Evolutionary conservation across 331 rosid genomes (phyloP), one percentile per base, ranked within the genome.

Genomic region (Acacia concinna): DNA sequence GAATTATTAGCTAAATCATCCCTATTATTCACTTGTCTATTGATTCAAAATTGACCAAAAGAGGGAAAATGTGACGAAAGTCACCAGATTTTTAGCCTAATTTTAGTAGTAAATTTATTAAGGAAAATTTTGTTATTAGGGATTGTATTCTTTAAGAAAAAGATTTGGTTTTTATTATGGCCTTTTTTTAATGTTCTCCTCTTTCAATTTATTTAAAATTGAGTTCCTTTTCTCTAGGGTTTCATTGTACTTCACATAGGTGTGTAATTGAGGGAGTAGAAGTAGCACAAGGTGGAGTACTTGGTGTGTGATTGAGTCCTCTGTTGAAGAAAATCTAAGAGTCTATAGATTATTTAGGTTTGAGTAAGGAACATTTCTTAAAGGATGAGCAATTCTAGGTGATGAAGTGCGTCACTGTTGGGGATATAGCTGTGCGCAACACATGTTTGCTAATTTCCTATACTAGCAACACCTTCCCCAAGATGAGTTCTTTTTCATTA

Each of bases 371-470:
- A 35, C 35, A 35, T 76, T 63, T 56, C 66, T 34, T 27, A 71
- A 71, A 73, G 81, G 78, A 96, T 96, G 99, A 93, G 98, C 86
- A 97, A 98, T 78, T 93, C 99, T 68, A 93, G 97, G 93, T 96
- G 92, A 93, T 93, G 81, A 96, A 93, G 92, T 96, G 97, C 78
- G 99, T 96, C 46, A 96, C 98, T 28, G 99, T 96, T 79, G 98
- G 99, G 14, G 99, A 96, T 77, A 98, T 98, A 76, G 99, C 99
- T 81, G 99, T 96, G 82, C 98, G 99, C 65, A 96, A 96, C 86
- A 96, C 99, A 23, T 96, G 99, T 87, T 91, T 96, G 91, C 90
- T 96, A 28, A 96, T 96, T 82, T 96, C 99, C 80, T 96, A 96
- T 72, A 96, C 99, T 80, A 96, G 99, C 92, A 96, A 96, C 84